Conservation (phyloP, 1,139 yeast genomes). For the Suhomyces bokatorum region DNA sequence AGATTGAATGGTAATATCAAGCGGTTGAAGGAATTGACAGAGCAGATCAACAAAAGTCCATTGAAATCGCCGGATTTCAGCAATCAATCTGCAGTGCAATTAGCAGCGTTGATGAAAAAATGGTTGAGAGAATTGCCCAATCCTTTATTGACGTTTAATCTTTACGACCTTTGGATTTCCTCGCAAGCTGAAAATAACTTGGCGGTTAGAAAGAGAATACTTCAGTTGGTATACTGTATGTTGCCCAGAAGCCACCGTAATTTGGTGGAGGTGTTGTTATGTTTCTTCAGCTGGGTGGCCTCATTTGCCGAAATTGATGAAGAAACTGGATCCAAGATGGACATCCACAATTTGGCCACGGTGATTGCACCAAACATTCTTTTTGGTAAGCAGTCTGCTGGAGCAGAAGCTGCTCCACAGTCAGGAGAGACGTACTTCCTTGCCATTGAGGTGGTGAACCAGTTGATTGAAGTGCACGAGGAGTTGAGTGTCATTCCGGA, state of each 20-base stretch:
- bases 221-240: slow-evolving; percentile 75
- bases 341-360: slow-evolving; percentile 89
- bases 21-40: slow-evolving; percentile 72
- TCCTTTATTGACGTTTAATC: slow-evolving; percentile 76
- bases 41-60: slow-evolving; percentile 73
- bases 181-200: slow-evolving; percentile 62
- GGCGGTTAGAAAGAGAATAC: slow-evolving; percentile 51
- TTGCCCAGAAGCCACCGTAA: slow-evolving; percentile 84
- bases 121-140: slow-evolving; percentile 91
- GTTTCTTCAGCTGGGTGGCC: slow-evolving; percentile 93
- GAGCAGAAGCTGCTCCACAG: slow-evolving; percentile 26
- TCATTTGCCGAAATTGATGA: slow-evolving; percentile 90
- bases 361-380: slow-evolving; percentile 93
- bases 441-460: slow-evolving; percentile 88
- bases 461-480: slow-evolving; percentile 79
- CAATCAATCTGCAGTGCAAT: slow-evolving; percentile 83
- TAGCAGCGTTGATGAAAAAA: slow-evolving; percentile 91
- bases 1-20: slow-evolving; percentile 95
- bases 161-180: slow-evolving; percentile 79
- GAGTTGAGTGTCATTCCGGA: slow-evolving; percentile 76
- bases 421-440: slow-evolving; percentile 77
- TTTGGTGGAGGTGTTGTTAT: slow-evolving; percentile 79
- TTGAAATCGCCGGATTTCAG: slow-evolving; percentile 70
- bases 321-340: slow-evolving; percentile 94
- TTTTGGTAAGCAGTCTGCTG: slow-evolving; percentile 46